Base-by-base conservation (phyloP, 169 alveolate species). In the Cryptosporidium sp. region DNA sequence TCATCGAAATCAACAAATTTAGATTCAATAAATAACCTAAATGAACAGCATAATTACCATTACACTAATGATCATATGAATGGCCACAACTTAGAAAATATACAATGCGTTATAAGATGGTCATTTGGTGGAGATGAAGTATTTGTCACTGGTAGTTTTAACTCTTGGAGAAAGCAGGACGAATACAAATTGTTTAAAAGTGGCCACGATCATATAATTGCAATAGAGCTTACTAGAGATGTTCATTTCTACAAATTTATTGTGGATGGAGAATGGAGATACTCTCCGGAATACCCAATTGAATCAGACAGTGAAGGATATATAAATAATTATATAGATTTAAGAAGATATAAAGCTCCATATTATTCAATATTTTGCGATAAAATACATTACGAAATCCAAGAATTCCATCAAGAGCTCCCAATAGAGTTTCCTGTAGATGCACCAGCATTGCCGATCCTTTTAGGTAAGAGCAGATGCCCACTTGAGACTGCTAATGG, bases 211-310 rank as follows among this genome's bases (percentile, higher is more conserved):
- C 89, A 80, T 65, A 10, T 80, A 29, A 80, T 43, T 37, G 74
- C 59, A 26, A 35, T 80, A 23, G 89, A 80, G 9, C 51, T 80
- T 16, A 59, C 80, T 45, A 80, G 55, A 50, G 68, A 62, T 43
- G 41, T 80, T 21, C 89, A 80, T 39, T 80, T 23, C n/a, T 80
- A n/a, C 33, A 80, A 80, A 80, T 80, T 62, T 48, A 80, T 80
- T 59, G 89, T 80, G 6, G 89, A 80, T 80, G 89, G 75, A 10
- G 89, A 80, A 65, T 80, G 89, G 89, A 69, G 89, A 26, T 80
- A 62, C n/a, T 80, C 89, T 31, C 31, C 48, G 12, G 75, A 80
- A 14, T 29, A 61, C 29, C 75, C 69, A 21, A 23, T 61, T 62
- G 45, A 58, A 35, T 62, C 68, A 3, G 45, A 80, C 75, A 21